Base-by-base conservation (phyloP, 2,329 filamentous ascomycete genomes). In the Onygenales sp. region DNA sequence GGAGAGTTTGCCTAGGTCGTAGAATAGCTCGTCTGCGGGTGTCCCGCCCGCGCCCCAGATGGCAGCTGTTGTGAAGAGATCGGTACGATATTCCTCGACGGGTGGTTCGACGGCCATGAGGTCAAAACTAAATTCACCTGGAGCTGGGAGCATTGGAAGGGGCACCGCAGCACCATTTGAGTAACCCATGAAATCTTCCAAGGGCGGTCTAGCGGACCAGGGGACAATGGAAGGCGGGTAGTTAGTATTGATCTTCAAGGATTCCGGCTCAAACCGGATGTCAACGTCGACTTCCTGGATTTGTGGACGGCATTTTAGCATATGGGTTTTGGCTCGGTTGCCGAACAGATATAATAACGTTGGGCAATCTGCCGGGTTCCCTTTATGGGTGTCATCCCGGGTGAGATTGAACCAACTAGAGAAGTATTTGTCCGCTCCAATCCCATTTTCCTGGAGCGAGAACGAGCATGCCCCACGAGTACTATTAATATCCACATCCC, bases 161-260 rank as follows among this genome's bases (percentile, higher is more conserved):
- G 51, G 45, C 45, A 48, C 41, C 33, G 39, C 39, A 42, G 13
- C 43, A 33, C 45, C 51, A 43, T 39, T 53, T 48, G 45, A 49
- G 43, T 59, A 55, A 6, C 51, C 57, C 51, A 53, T 56, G 35
- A 48, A 53, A 45, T 52, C 50, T 45, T 45, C 50, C 42, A 52
- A 52, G 38, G 45, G 43, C 51, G 43, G 43, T 42, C 51, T 46
- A 31, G 42, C 51, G 35, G 51, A 53, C 38, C 51, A 42, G 0
- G 51, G 47, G 11, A 55, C 51, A 36, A 55, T 36, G 35, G 56
- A 57, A 35, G 55, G 55, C 21, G 54, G 55, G 21, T 55, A 43
- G 1, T 36, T 49, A 21, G 55, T 46, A 32, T 57, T 51, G 42
- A 57, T 50, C 47, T 52, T 52, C 5, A 32, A 38, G n/a, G 55